These are phyloP conservation scores for Phytophthora uliginosa DNA, from an alignment of 352 stramenopile species.

Conservation along the genomic window DNA sequence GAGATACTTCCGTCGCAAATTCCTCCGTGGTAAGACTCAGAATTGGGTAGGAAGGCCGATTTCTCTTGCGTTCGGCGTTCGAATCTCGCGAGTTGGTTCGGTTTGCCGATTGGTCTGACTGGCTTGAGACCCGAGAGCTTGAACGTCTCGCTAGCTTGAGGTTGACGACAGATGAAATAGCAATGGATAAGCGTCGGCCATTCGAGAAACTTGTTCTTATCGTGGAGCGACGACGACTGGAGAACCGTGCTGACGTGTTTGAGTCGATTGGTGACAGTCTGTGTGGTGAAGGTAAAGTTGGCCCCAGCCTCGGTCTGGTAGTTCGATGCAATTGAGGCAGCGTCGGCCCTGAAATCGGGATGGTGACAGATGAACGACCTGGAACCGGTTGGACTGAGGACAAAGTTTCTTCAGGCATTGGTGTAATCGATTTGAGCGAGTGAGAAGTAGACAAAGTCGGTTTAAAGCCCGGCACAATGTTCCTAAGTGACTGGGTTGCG, in stretches of 20 bases:
- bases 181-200: not conserved
- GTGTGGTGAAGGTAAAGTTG: not conserved
- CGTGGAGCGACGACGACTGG: not conserved
- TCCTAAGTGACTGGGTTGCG: not conserved
- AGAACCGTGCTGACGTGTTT: not conserved
- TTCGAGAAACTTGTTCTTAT: not conserved
- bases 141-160: constrained; percentile 14
- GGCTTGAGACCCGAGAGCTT: not conserved
- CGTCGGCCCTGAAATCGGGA: not conserved
- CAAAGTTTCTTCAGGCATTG: not conserved
- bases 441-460: not conserved
- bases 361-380: not conserved
- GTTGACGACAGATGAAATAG: not conserved
- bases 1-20: constrained; percentile 1
- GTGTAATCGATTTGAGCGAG: not conserved
- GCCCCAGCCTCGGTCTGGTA: not conserved
- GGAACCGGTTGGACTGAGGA: not conserved
- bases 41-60: not conserved
- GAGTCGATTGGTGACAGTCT: constrained; percentile 1
- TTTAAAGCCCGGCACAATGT: not conserved
- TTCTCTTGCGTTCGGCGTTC: not conserved
- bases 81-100: not conserved
- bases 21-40: not conserved
- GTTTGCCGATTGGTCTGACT: not conserved
- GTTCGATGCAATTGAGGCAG: not conserved